These are phyloP conservation scores for Cucumis cinereus DNA, from an alignment of 306 rosid species.

Conservation along the genomic window DNA sequence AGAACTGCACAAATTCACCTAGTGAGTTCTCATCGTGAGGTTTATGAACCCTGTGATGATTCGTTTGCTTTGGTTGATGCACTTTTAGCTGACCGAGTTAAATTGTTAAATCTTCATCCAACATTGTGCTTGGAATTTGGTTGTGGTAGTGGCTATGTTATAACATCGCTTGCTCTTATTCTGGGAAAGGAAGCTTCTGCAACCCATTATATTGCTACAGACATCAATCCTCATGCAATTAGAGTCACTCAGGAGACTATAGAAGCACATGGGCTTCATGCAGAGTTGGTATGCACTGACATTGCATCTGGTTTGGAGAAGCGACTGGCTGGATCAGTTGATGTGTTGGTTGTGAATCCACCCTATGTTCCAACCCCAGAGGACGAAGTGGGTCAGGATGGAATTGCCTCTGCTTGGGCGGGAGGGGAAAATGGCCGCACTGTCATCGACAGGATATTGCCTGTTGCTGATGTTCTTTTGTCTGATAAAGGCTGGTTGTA, in stretches of 20 bases:
- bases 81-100: constrained; percentile 61
- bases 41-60: constrained; percentile 94
- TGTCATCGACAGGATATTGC: constrained; percentile 71
- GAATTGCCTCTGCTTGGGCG: constrained; percentile 81
- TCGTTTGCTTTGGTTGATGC: constrained; percentile 95
- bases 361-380: constrained; percentile 98
- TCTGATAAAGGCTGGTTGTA: constrained; percentile 89
- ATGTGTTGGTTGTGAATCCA: constrained; percentile 86
- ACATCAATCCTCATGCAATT: constrained; percentile 67
- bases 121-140: constrained; percentile 76
- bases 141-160: constrained; percentile 90
- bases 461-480: constrained; percentile 54
- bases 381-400: constrained; percentile 73
- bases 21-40: constrained; percentile 73
- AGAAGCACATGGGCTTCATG: constrained; percentile 76
- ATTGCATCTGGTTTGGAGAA: constrained; percentile 68
- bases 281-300: constrained; percentile 62
- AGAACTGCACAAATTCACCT: constrained; percentile 77
- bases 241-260: constrained; percentile 57
- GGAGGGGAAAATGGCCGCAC: constrained; percentile 90
- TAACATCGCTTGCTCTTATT: constrained; percentile 87
- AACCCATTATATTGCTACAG: constrained; percentile 68
- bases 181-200: constrained; percentile 46
- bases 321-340: constrained; percentile 66
- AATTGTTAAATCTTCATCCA: constrained; percentile 57